These are phyloP conservation scores for Sporothrix curviconia DNA, from an alignment of 2,329 filamentous ascomycete genomes.

Conservation along the genomic window DNA sequence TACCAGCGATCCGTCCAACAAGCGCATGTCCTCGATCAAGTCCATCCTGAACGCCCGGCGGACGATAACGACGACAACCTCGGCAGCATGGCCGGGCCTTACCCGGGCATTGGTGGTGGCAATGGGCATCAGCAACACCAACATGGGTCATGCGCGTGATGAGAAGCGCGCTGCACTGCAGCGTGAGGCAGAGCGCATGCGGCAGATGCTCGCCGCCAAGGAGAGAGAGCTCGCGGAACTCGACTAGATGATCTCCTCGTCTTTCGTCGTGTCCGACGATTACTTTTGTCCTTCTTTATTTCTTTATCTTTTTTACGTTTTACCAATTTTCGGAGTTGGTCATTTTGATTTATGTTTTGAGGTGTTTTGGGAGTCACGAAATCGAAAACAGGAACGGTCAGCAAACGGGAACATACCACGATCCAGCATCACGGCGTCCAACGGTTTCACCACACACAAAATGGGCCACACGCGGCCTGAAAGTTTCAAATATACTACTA, in stretches of 20 bases:
- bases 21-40: conserved; percentile 68
- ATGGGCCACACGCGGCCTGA: too few relatives aligned
- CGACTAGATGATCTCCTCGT: not conserved
- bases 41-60: conserved; percentile 61
- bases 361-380: too few relatives aligned
- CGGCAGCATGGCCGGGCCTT: conserved; percentile 18
- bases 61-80: conserved; percentile 31
- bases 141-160: conserved; percentile 27
- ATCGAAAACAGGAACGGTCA: too few relatives aligned
- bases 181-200: conserved; percentile 70
- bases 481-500: too few relatives aligned
- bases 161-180: conserved; percentile 61
- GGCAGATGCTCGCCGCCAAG: conserved; percentile 64
- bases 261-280: too few relatives aligned
- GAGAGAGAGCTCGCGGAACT: conserved; percentile 61
- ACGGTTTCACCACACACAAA: too few relatives aligned
- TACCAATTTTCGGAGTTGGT: too few relatives aligned
- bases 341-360: too few relatives aligned
- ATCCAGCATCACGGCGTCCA: too few relatives aligned
- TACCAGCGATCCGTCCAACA: conserved; percentile 19
- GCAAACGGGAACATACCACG: too few relatives aligned
- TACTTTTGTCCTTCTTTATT: too few relatives aligned
- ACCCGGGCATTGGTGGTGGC: conserved; percentile 13
- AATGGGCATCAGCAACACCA: conserved; percentile 21
- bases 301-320: not conserved